Percentiles rank a stretch among this genome's conserved stretches.
These are phyloP conservation scores for Xylaria flabelliformis DNA, from an alignment of 495 filamentous ascomycete genomes.

Conservation along the genomic window DNA sequence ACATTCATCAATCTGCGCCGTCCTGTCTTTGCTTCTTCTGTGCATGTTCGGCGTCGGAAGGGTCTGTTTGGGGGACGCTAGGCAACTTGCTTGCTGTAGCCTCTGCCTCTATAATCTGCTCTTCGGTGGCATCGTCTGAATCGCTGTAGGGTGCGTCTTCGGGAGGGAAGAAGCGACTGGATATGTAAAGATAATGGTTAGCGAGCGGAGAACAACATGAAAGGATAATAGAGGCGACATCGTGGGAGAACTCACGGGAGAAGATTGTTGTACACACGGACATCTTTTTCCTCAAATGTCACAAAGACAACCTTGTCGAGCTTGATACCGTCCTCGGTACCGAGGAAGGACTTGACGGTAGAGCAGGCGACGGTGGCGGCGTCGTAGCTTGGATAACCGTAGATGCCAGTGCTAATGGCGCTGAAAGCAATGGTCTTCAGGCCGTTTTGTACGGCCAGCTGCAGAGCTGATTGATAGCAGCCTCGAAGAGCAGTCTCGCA, in stretches of 20 bases:
- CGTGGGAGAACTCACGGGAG: conserved; percentile 68
- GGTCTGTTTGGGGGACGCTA: conserved; percentile 37
- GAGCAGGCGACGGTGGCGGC: conserved; percentile 73
- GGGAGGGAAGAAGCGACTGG: conserved; percentile 48
- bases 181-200: neutral
- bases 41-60: conserved; percentile 39
- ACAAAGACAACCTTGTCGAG: conserved; percentile 82
- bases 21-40: conserved; percentile 46
- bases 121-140: conserved; percentile 28
- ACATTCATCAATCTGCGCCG: conserved; percentile 17
- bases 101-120: conserved; percentile 40
- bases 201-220: neutral
- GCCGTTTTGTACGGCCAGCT: conserved; percentile 69
- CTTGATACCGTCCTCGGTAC: conserved; percentile 57
- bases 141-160: conserved; percentile 28
- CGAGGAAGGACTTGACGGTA: conserved; percentile 75
- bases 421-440: conserved; percentile 80
- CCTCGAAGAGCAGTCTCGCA: conserved; percentile 61
- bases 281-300: conserved; percentile 79
- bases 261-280: conserved; percentile 67
- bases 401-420: conserved; percentile 85
- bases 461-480: conserved; percentile 79
- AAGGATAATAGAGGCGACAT: neutral
- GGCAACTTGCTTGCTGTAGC: conserved; percentile 5
- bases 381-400: conserved; percentile 79